Evolutionary conservation across 1,284 basidiomycete species (phyloP), one percentile per base, ranked within the genome.

Genomic region (Testicularia cyperi): DNA sequence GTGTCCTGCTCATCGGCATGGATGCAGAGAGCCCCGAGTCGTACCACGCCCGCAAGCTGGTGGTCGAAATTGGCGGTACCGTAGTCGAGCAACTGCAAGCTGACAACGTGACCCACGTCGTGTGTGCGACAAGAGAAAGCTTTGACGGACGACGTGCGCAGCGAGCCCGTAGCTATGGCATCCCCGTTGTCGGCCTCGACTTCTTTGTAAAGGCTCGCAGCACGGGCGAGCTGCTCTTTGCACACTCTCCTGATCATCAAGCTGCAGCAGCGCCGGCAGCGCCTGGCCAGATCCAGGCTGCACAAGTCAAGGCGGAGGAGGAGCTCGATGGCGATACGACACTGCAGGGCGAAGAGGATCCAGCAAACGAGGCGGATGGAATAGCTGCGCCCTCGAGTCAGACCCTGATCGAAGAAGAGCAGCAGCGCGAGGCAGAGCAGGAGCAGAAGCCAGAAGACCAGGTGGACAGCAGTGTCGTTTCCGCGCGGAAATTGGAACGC

Each of bases 11-110:
- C 23, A 38, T 67, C 6, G 68, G 68, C 18, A 39, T 70, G 27
- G 47, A 57, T 12, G 38, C 48, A 16, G 46, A 62, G 5, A 44
- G 57, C 4, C 65, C 68, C 21, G 58, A 65, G 40, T 51, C 58
- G 18, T 57, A 65, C 38, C 68, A 70, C 27, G 58, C 62, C 4
- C 29, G 57, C 26, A 63, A 61, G 27, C 43, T 56, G 4, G 16
- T 70, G 24, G 36, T 41, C 14, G 61, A 66, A 30, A 33, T 67
- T 5, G 67, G 67, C 29, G 61, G 54, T 12, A 34, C 12, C 14
- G 38, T 57, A 18, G 45, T 24, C 7, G 58, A 54, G 39, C 52
- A 60, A 33, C 22, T 61, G 7, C 39, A 47, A 36, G 54, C 44
- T 20, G 43, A 45, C 12, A 39, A 51, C 5, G 19, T 57, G 37